Conservation (phyloP, 2,329 filamentous ascomycete genomes). For the Exophiala sp. region DNA sequence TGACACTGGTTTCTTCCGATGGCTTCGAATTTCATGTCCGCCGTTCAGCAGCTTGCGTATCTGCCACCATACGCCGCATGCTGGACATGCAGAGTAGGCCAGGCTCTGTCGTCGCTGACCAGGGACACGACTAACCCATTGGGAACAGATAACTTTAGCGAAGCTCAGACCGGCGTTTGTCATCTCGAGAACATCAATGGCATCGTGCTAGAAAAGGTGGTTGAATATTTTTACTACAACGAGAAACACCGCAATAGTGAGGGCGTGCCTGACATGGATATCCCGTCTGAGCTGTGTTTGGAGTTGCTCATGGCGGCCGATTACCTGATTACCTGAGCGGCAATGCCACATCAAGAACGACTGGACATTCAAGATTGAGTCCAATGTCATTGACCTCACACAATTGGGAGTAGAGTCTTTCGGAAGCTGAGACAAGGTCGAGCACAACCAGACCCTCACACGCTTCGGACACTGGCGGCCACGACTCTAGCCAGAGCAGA, state of each 20-base stretch:
- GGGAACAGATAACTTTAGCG: slow-evolving; percentile 56
- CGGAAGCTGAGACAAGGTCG: no score
- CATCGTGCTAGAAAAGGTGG: slow-evolving; percentile 64
- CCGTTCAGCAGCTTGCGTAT: slow-evolving; percentile 58
- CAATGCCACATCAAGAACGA: background rate
- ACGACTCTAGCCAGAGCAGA: no score
- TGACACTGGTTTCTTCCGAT: slow-evolving; percentile 63
- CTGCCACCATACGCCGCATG: slow-evolving; percentile 61
- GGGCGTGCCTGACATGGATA: slow-evolving; percentile 65
- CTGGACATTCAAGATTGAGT: no score
- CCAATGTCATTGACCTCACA: no score
- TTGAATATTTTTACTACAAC: slow-evolving; percentile 68
- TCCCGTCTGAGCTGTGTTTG: slow-evolving; percentile 62
- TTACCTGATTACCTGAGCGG: slow-evolving; percentile 52
- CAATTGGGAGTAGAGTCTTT: no score
- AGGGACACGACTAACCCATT: background rate
- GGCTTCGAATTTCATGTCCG: slow-evolving; percentile 63
- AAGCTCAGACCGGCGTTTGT: slow-evolving; percentile 57
- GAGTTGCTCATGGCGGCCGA: slow-evolving; percentile 66
- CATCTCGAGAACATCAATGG: slow-evolving; percentile 61
- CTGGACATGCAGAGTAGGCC: slow-evolving; percentile 57
- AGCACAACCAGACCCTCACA: no score
- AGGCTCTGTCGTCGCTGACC: background rate
- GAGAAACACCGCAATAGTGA: slow-evolving; percentile 59
- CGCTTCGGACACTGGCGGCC: no score